phyloP scores from a whole-genome alignment of 768 basidiomycete species.

The Leccinellum albellum region DNA sequence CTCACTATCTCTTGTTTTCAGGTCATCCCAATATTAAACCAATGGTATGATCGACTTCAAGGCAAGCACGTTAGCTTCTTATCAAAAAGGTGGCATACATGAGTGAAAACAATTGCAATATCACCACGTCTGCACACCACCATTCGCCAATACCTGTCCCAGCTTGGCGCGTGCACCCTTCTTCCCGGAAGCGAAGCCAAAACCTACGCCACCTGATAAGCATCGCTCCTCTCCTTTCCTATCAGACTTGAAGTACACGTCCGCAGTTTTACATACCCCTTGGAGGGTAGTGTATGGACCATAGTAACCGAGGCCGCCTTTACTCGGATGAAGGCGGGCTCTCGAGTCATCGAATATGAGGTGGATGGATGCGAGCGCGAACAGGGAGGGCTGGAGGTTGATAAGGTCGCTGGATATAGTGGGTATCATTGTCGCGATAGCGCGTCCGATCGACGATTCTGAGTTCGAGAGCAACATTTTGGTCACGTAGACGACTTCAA shows the following conservation, averaged over 20 bases:
- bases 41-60: not conserved
- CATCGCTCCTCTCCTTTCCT: conserved; percentile 38
- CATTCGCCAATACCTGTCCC: conserved; percentile 26
- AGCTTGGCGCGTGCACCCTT: conserved; percentile 26
- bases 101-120: not conserved
- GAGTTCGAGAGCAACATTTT: conserved; percentile 39
- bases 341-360: conserved; percentile 65
- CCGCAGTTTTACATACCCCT: conserved; percentile 53
- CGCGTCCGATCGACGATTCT: conserved; percentile 24
- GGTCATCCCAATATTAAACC: not conserved
- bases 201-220: conserved; percentile 43
- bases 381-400: conserved; percentile 58
- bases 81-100: not conserved
- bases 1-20: not conserved
- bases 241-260: conserved; percentile 42
- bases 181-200: conserved; percentile 32
- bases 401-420: conserved; percentile 45
- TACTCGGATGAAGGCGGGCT: conserved; percentile 47
- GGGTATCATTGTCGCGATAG: conserved; percentile 40
- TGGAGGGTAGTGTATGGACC: conserved; percentile 57
- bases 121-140: conserved; percentile 14
- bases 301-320: conserved; percentile 62
- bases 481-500: conserved; percentile 53
- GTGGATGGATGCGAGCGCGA: conserved; percentile 50
- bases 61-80: not conserved